Percentiles rank a stretch among this genome's conserved stretches.
Conservation (phyloP, 331 rosid species). For the Pyracantha coccinea region DNA sequence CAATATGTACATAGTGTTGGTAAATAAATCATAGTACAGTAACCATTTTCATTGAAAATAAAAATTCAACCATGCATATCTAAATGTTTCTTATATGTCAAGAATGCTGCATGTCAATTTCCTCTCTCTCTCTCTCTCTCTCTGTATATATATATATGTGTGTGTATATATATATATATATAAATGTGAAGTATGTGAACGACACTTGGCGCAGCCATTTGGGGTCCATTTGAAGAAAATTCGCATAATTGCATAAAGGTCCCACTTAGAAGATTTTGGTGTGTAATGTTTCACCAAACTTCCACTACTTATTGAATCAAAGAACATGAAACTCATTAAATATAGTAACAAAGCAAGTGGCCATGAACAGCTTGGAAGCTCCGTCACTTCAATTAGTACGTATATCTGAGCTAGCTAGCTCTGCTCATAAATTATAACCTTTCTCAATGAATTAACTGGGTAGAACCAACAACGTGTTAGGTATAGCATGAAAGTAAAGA, state of each 20-base stretch:
- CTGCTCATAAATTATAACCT: conserved; percentile 5
- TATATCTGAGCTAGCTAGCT: conserved; percentile 3
- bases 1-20: too few species aligned
- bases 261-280: conserved; percentile 9
- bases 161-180: conserved; percentile 2
- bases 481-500: background rate
- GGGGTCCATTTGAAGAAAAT: conserved; percentile 20
- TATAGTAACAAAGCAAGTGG: conserved; percentile 12
- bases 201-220: conserved; percentile 15
- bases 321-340: conserved; percentile 8
- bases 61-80: too few species aligned
- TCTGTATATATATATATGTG: background rate
- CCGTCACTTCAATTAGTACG: conserved; percentile 38
- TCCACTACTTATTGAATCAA: conserved; percentile 24
- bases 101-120: too few species aligned
- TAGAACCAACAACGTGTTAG: background rate
- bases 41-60: too few species aligned
- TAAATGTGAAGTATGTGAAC: background rate
- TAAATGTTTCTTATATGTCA: too few species aligned
- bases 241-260: background rate
- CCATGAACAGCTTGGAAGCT: conserved; percentile 24
- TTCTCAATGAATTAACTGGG: background rate
- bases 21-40: too few species aligned
- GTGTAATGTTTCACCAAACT: conserved; percentile 19
- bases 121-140: too few species aligned